Base-by-base conservation (phyloP, 495 filamentous ascomycete species). In the Hypoxylon intermedium region DNA sequence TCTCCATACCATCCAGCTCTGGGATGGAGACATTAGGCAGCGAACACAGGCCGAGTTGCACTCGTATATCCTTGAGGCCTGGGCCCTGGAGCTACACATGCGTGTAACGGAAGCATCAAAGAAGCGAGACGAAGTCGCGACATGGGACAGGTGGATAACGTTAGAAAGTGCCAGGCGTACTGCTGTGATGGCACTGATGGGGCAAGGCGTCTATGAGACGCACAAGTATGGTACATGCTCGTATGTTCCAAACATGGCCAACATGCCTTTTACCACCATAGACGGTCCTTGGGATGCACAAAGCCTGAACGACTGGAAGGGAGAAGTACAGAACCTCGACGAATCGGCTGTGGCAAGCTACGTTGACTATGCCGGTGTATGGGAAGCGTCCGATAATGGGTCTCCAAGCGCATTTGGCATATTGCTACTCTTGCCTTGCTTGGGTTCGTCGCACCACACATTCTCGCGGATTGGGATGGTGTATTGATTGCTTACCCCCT, bases 341-440 rank as follows among this genome's bases (percentile, higher is more conserved):
- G 20, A 24, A 30, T 20, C 41, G 19, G 41, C 20, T 38, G 16
- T 26, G 11, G 9, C 9, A 3, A 26, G n/a, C 19, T 45, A 45
- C 19, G 9, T 11, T 16, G 20, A 30, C 11, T 45, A 45, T 45
- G 24, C 21, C 2, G 3, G 16, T 6, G 2, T 11, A 6, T 45
- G 41, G 41, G 26, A 45, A 9, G 11, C 19, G 19, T 24, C 41
- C 5, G 41, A 9, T 13, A 6, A 20, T 4, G 19, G 24, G 11
- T 12, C 6, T 3, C 41, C 41, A 13, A 45, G 41, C 9, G 24
- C 41, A 16, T 45, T 45, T 45, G 41, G 20, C 2, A 45, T 5
- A 23, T 38, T 31, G 15, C 28, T 53, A 48, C 49, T 40, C 37
- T 33, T 46, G 43, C 36, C 37, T 2, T 43, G 40, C 20, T 5